These are phyloP conservation scores for Ziziphus jujuba DNA, from an alignment of 306 rosid species.

Conservation along the genomic window DNA sequence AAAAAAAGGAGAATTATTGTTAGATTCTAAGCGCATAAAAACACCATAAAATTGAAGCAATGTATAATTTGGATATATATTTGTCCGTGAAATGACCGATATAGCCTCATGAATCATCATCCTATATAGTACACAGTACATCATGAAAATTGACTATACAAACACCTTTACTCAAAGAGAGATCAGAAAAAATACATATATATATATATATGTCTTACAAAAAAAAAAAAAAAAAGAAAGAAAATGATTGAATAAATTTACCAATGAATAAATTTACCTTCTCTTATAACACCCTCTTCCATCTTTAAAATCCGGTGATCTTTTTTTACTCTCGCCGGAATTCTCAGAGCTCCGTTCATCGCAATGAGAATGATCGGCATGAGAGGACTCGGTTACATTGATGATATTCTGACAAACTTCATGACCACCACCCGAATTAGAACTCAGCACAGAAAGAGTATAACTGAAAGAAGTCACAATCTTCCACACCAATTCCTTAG, in stretches of 20 bases:
- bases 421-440: background rate
- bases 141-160: too few species aligned
- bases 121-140: too few species aligned
- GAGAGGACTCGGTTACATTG: constrained; percentile 18
- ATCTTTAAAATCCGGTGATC: constrained; percentile 35
- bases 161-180: too few species aligned
- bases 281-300: constrained; percentile 72
- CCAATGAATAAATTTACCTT: constrained; percentile 45
- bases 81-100: background rate
- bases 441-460: constrained; percentile 41
- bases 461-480: constrained; percentile 39
- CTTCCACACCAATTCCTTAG: constrained; percentile 33
- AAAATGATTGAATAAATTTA: background rate
- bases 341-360: constrained; percentile 46
- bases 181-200: too few species aligned
- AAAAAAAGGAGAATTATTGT: background rate
- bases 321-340: constrained; percentile 35
- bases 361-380: constrained; percentile 31
- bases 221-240: background rate
- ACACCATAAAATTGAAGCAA: background rate
- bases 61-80: background rate
- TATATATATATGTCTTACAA: too few species aligned
- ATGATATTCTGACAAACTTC: constrained; percentile 8
- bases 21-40: background rate
- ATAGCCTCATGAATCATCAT: too few species aligned